Conservation (phyloP, 148 eudicot genomes). For the Polygonum maritimum region DNA sequence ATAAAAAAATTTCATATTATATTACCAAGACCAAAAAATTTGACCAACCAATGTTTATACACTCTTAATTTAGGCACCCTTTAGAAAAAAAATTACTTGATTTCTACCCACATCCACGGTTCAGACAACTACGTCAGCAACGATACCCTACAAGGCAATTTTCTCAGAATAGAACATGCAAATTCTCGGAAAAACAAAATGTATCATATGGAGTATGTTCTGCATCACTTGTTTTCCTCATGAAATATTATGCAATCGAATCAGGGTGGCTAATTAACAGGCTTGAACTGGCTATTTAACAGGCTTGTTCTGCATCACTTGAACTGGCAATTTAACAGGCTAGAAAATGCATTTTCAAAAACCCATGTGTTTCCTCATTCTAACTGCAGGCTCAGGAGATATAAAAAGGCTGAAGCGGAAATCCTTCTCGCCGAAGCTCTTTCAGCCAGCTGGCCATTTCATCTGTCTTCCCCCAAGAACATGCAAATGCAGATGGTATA, state of each 20-base stretch:
- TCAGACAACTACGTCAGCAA: no score
- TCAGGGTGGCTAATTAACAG: neutral
- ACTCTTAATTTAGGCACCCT: no score
- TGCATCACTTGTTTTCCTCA: neutral
- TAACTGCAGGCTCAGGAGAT: neutral
- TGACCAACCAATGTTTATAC: no score
- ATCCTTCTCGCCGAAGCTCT: neutral
- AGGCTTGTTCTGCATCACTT: no score
- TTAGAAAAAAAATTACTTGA: no score
- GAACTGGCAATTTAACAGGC: no score
- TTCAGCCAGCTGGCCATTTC: slow-evolving; percentile 71
- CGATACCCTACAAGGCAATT: neutral
- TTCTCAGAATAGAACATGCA: neutral
- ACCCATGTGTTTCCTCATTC: neutral
- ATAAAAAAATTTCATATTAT: no score
- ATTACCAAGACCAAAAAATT: no score
- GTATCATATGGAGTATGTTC: neutral
- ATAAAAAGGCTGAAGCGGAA: neutral
- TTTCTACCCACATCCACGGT: no score
- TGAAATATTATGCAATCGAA: neutral
- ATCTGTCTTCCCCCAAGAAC: slow-evolving; percentile 75
- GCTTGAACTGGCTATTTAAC: neutral
- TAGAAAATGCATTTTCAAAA: neutral
- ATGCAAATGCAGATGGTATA: slow-evolving; percentile 75
- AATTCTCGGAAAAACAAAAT: neutral